Conservation (phyloP, 2,329 filamentous ascomycete genomes). For the Periconia sp. region DNA sequence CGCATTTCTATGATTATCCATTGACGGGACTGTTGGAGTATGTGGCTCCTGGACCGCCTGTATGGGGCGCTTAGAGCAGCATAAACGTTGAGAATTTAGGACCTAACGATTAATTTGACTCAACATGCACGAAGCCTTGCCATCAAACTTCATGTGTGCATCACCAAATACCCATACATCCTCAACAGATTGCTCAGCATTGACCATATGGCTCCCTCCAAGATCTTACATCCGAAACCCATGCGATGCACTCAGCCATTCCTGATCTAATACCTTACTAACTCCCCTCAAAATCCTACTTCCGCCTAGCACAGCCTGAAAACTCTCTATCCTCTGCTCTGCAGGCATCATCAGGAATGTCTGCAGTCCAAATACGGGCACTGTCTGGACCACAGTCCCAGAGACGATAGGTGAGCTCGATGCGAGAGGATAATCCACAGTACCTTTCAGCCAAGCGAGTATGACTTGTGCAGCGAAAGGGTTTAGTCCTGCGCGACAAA, state of each 20-base stretch:
- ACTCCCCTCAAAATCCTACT: slow-evolving; percentile 59
- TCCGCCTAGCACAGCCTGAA: slow-evolving; percentile 62
- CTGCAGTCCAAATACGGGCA: slow-evolving; percentile 51
- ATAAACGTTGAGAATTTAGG: no score
- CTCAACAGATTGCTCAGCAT: background rate
- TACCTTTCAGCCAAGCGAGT: slow-evolving; percentile 49
- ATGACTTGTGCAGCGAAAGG: slow-evolving; percentile 73
- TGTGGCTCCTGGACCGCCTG: slow-evolving; percentile 9
- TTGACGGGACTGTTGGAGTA: slow-evolving; percentile 10
- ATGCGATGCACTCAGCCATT: slow-evolving; percentile 52
- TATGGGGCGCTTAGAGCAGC: slow-evolving; percentile 6
- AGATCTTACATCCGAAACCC: slow-evolving; percentile 31
- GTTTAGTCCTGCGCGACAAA: slow-evolving; percentile 71
- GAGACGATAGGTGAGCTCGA: slow-evolving; percentile 7
- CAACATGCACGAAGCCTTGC: background rate
- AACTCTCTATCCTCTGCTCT: slow-evolving; percentile 56
- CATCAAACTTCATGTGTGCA: no score
- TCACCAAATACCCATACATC: background rate
- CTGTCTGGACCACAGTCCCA: background rate
- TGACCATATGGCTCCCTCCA: background rate
- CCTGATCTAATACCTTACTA: slow-evolving; percentile 58
- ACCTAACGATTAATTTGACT: no score
- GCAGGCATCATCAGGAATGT: slow-evolving; percentile 64
- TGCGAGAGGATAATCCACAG: slow-evolving; percentile 11
- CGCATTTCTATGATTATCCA: slow-evolving; percentile 14